A percentile compares a stretch with the other conserved stretches of the same genome.
These are phyloP conservation scores for Nelumbo lutea DNA, from an alignment of 164 flowering plant genomes.

Conservation along the genomic window DNA sequence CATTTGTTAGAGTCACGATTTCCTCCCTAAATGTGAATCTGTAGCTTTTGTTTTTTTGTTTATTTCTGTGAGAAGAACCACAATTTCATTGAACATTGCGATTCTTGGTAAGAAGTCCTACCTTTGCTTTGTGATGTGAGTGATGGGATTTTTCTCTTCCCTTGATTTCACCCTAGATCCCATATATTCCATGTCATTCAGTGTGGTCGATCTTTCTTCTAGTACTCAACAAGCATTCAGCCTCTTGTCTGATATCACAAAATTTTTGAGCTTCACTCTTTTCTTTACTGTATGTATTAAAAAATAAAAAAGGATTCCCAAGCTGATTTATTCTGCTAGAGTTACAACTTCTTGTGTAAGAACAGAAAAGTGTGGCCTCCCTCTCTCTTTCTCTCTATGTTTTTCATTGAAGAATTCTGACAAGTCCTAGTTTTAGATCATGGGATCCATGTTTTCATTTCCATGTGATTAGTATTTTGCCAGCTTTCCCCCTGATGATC, in stretches of 20 bases:
- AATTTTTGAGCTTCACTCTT: no score
- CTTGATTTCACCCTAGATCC: background rate
- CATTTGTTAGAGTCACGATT: background rate
- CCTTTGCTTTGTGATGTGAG: background rate
- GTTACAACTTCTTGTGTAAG: background rate
- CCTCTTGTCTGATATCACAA: background rate
- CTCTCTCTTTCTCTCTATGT: background rate
- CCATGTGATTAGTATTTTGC: background rate
- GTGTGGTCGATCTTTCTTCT: background rate
- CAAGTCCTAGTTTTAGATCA: background rate
- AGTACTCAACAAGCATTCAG: background rate
- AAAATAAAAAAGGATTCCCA: no score
- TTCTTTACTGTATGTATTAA: no score
- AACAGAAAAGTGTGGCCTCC: no score
- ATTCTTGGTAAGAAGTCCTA: background rate
- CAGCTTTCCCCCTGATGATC: constrained; percentile 1
- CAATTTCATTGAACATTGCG: background rate
- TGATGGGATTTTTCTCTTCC: background rate
- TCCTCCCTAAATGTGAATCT: no score
- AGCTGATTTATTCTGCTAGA: background rate
- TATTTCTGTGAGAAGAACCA: background rate
- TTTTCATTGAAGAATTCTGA: background rate
- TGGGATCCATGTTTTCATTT: background rate
- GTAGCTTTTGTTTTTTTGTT: no score
- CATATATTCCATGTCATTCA: background rate